Conservation (phyloP, 106 monocot genomes). For the Dactylorhiza incarnata region DNA sequence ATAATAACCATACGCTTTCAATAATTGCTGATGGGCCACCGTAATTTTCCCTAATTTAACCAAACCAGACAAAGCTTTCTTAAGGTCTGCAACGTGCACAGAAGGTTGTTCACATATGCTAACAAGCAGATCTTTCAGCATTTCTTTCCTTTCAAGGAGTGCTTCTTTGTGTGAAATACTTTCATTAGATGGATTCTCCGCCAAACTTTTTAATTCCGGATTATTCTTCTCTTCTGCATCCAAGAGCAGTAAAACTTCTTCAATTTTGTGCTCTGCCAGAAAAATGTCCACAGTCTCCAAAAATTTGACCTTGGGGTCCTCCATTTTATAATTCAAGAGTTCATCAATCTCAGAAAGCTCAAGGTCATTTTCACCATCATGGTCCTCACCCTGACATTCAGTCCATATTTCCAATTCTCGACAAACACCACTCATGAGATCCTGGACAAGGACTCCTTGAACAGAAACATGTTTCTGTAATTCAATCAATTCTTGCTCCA, state of each 20-base stretch:
- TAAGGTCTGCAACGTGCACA: constrained; percentile 50
- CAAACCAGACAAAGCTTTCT: constrained; percentile 61
- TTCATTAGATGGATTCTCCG: constrained; percentile 27
- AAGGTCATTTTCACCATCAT: constrained; percentile 30
- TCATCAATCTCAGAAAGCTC: constrained; percentile 37
- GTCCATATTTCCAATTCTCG: constrained; percentile 78
- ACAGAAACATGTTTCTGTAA: constrained; percentile 86
- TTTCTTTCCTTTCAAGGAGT: constrained; percentile 55
- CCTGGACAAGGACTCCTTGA: constrained; percentile 92
- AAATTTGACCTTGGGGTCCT: constrained; percentile 42
- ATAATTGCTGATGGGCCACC: constrained; percentile 67
- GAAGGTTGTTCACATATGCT: constrained; percentile 55
- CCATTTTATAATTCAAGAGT: constrained; percentile 22
- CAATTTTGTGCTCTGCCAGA: constrained; percentile 80
- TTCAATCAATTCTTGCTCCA: constrained; percentile 88
- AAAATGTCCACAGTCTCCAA: constrained; percentile 72
- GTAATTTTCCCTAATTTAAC: constrained; percentile 70
- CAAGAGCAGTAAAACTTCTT: constrained; percentile 66
- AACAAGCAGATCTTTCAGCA: constrained; percentile 79
- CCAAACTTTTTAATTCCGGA: constrained; percentile 22
- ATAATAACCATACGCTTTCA: constrained; percentile 54
- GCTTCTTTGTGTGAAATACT: constrained; percentile 41
- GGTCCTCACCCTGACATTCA: constrained; percentile 30
- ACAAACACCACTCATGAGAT: constrained; percentile 87
- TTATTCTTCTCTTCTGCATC: constrained; percentile 55